A percentile compares a stretch with the other conserved stretches of the same genome.
Evolutionary conservation across 371 early-diverging fungal genomes (phyloP).

Genomic region (Fennellomyces sp.): DNA sequence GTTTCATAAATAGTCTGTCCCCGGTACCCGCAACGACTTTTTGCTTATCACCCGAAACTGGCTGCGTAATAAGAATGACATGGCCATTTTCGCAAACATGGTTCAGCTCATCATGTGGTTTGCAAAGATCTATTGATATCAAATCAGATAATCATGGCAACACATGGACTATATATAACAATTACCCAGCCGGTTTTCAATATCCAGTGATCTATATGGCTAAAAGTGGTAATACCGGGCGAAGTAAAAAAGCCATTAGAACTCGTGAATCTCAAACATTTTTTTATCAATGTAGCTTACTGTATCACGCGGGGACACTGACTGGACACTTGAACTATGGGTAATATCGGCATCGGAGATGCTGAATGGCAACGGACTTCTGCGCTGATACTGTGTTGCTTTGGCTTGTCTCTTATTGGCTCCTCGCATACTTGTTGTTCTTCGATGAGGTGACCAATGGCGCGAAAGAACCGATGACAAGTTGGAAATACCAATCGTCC

Average conservation of each 20-base stretch:
- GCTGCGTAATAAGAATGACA: slow-evolving; percentile 19
- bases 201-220: background rate
- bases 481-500: slow-evolving; percentile 1
- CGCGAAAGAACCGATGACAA: background rate
- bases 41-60: slow-evolving; percentile 37
- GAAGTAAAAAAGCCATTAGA: background rate
- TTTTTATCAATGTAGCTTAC: background rate
- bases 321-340: background rate
- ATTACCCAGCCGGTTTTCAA: background rate
- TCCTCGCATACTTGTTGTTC: background rate
- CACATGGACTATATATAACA: background rate
- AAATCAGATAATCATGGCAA: background rate
- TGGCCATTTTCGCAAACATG: slow-evolving; percentile 1
- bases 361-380: background rate
- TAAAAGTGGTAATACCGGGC: background rate
- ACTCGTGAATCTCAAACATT: background rate
- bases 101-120: background rate
- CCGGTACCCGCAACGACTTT: slow-evolving; percentile 62
- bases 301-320: background rate
- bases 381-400: background rate
- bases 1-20: slow-evolving; percentile 54
- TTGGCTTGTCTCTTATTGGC: background rate
- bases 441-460: background rate
- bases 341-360: background rate
- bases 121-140: background rate